A percentile compares a stretch with the other conserved stretches of the same genome.
These are phyloP conservation scores for Quercus glauca DNA, from an alignment of 306 rosid species.

Conservation along the genomic window DNA sequence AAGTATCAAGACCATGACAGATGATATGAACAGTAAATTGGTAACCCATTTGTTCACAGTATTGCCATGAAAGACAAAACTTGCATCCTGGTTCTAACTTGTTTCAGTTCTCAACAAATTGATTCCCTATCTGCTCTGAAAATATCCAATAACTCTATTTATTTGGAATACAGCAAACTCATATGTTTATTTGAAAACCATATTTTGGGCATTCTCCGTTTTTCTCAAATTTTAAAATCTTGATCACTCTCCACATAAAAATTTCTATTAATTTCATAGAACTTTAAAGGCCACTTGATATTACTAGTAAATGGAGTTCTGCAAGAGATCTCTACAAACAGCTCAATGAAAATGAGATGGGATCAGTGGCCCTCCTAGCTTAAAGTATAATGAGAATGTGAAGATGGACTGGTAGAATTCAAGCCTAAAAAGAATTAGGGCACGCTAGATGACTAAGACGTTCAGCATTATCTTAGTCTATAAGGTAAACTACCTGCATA, in stretches of 20 bases:
- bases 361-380: not conserved
- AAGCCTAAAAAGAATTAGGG: not conserved
- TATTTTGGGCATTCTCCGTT: not conserved
- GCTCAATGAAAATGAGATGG: not conserved
- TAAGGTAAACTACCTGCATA: slow-evolving; percentile 70
- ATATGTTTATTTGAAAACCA: not conserved
- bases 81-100: not conserved
- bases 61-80: not conserved
- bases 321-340: not conserved
- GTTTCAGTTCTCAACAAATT: not conserved
- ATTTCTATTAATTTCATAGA: not conserved
- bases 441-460: not conserved
- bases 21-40: not conserved
- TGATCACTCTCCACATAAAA: not conserved
- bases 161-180: not conserved
- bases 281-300: not conserved
- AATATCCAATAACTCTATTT: not conserved
- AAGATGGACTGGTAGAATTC: not conserved
- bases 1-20: not conserved
- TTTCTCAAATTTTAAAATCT: not conserved
- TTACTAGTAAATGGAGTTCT: not conserved
- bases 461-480: not conserved
- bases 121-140: not conserved
- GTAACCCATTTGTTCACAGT: not conserved
- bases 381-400: not conserved